Percentiles rank a stretch among this genome's conserved stretches.
Conservation (phyloP, 495 filamentous ascomycete species). For the Aspergillus conjunctus region DNA sequence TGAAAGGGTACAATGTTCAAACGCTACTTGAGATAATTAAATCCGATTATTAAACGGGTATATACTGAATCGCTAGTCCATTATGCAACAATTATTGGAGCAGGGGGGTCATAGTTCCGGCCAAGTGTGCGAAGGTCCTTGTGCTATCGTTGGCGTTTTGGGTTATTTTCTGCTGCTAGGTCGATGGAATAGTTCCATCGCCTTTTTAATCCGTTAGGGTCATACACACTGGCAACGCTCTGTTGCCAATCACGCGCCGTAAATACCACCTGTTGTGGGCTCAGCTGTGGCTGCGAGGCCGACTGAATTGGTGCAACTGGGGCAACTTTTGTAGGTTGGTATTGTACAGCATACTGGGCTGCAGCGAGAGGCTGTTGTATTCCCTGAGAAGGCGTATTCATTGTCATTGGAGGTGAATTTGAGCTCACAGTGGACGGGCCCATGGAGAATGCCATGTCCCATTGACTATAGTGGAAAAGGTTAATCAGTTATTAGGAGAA, state of each 20-base stretch:
- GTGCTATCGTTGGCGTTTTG: slow-evolving; percentile 42
- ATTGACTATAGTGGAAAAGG: slow-evolving; percentile 61
- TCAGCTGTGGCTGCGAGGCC: slow-evolving; percentile 57
- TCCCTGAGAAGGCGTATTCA: slow-evolving; percentile 36
- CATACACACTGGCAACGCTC: slow-evolving; percentile 86
- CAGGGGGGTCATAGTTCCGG: background rate
- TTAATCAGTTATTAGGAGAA: slow-evolving; percentile 31
- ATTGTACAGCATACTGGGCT: slow-evolving; percentile 44
- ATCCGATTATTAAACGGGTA: too few species aligned
- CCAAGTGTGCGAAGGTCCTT: background rate
- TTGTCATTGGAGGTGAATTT: slow-evolving; percentile 51
- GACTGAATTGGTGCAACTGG: slow-evolving; percentile 46
- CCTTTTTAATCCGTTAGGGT: slow-evolving; percentile 71
- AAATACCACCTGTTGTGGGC: slow-evolving; percentile 66
- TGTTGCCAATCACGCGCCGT: slow-evolving; percentile 97
- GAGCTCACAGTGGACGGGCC: slow-evolving; percentile 50
- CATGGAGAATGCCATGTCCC: slow-evolving; percentile 88
- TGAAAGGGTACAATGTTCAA: too few species aligned
- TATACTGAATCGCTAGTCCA: background rate
- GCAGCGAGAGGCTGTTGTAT: slow-evolving; percentile 30
- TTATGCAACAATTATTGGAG: slow-evolving; percentile 2
- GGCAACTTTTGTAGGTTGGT: slow-evolving; percentile 38
- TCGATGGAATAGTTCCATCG: slow-evolving; percentile 61
- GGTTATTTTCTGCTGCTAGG: slow-evolving; percentile 31
- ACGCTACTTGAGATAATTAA: too few species aligned